A percentile compares a stretch with the other conserved stretches of the same genome.
These are phyloP conservation scores for Pneumocystis oryctolagi DNA, from an alignment of 1,139 yeast species.

Conservation along the genomic window DNA sequence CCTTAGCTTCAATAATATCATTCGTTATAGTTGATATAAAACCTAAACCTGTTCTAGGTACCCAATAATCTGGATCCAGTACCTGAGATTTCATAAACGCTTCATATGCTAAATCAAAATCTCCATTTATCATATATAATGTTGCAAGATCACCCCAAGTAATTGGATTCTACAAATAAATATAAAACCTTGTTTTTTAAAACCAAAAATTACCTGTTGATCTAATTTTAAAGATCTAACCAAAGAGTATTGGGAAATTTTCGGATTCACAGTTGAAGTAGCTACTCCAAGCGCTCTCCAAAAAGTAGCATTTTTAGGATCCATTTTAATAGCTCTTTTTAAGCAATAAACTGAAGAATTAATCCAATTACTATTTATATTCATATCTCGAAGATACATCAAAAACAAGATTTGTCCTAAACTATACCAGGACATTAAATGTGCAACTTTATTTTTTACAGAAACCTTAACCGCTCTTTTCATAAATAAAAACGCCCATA, in stretches of 20 bases:
- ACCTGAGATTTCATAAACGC: conserved; percentile 66
- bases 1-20: conserved; percentile 35
- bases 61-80: conserved; percentile 58
- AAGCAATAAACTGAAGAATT: conserved; percentile 41
- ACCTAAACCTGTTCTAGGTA: conserved; percentile 86
- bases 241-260: conserved; percentile 81
- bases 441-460: conserved; percentile 20
- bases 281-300: conserved; percentile 81
- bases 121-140: conserved; percentile 54
- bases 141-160: conserved; percentile 78
- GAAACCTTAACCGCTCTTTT: conserved; percentile 23
- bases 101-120: conserved; percentile 54
- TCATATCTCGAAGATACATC: conserved; percentile 29
- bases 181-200: not conserved
- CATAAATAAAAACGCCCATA: conserved; percentile 15
- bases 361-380: conserved; percentile 21
- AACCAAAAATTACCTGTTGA: not conserved
- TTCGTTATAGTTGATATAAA: conserved; percentile 49
- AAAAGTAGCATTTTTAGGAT: conserved; percentile 49
- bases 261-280: conserved; percentile 43
- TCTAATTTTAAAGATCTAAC: conserved; percentile 45
- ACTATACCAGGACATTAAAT: conserved; percentile 51
- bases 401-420: conserved; percentile 48
- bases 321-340: conserved; percentile 56
- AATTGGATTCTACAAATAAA: conserved; percentile 31